Base-by-base conservation (phyloP, 768 basidiomycete species). In the Zangia roseola region DNA sequence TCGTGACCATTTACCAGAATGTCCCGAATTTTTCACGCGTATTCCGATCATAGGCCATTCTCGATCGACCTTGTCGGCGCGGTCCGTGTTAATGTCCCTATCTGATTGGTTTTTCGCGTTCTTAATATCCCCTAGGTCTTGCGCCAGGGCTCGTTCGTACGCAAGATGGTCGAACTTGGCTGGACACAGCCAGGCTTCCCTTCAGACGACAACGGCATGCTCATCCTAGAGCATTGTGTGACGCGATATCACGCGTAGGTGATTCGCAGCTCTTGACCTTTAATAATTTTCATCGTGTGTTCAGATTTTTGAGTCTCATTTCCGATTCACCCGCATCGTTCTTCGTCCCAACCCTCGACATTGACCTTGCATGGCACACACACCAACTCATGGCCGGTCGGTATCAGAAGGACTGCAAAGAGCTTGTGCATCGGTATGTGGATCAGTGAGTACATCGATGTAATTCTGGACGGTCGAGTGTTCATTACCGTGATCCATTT, bases 341-440 rank as follows among this genome's bases (percentile, higher is more conserved):
- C 59, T 72, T 76, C 26, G 79, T 82, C 2, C 80, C 82, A 5
- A 85, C 83, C 0, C 66, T 88, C 12, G 84, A 87, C 49, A 84
- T 88, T 39, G 85, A 87, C 53, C 73, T 88, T 33, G 80, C 75
- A 1, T 86, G 85, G 84, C 86, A 88, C 53, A 83, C 84, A 0
- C 84, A 87, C 52, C 84, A 85, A 53, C 71, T 86, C 2, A 67
- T 71, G 54, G 70, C 71, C 0, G 39, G 42, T 1, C 60, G 61
- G 30, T 86, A 86, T 59, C 60, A 67, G 5, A 45, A 31, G 0
- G 73, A 81, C 45, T 76, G 77, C 40, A 58, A 60, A 43, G 52
- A 21, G 0, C 63, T 69, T 44, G 57, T 79, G 10, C 69, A 72
- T 2, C 69, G 77, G 13, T 80, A 75, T 43, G 59, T 83, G n/a